phyloP scores from a whole-genome alignment of 441 rosid genomes.

The Melianthus villosus region DNA sequence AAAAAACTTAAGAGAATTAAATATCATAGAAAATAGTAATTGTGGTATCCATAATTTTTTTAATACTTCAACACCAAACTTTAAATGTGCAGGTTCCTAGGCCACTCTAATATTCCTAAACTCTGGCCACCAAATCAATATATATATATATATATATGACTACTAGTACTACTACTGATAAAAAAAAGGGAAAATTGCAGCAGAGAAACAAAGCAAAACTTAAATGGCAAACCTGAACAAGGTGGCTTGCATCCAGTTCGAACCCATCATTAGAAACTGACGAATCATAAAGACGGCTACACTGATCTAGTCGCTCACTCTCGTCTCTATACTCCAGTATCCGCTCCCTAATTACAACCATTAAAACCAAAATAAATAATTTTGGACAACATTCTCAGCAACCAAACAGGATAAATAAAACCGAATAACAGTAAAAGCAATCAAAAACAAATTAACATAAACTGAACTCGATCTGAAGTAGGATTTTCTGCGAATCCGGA shows the following conservation, averaged over 20 bases:
- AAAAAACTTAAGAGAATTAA: not conserved
- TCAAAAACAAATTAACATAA: not conserved
- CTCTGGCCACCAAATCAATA: too few species aligned
- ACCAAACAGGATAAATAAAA: slow-evolving; percentile 1
- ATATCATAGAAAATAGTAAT: too few species aligned
- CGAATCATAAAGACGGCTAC: slow-evolving; percentile 82
- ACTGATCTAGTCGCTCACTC: slow-evolving; percentile 82
- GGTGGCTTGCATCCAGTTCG: slow-evolving; percentile 71
- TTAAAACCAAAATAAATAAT: not conserved
- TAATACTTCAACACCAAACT: too few species aligned
- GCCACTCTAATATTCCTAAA: too few species aligned
- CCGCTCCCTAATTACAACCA: slow-evolving; percentile 41
- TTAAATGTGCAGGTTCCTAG: too few species aligned
- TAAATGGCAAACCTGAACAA: slow-evolving; percentile 52
- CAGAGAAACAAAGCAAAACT: slow-evolving; percentile 3
- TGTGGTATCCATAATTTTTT: too few species aligned
- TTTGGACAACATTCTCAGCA: not conserved
- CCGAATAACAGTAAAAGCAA: not conserved
- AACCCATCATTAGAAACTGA: slow-evolving; percentile 81
- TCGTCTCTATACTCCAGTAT: slow-evolving; percentile 69
- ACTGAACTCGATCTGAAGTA: slow-evolving; percentile 82
- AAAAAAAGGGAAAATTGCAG: too few species aligned
- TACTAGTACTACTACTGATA: too few species aligned
- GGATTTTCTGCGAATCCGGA: slow-evolving; percentile 77
- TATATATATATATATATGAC: too few species aligned